Evolutionary conservation across 1,284 basidiomycete species (phyloP).

Genomic region (Ustilago curta): DNA sequence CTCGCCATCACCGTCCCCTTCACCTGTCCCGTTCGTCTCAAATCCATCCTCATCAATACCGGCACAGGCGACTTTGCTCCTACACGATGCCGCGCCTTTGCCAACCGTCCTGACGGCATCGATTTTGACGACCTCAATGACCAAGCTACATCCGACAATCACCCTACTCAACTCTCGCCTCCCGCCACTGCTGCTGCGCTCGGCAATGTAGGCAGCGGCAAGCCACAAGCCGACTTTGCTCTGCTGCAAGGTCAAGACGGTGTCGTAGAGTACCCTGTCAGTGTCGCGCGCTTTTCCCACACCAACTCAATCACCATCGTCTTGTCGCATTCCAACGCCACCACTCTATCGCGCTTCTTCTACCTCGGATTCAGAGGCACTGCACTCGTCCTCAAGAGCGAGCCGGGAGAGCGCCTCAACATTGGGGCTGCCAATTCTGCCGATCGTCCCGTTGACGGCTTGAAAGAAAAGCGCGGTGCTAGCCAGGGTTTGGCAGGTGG

Average conservation of each 20-base stretch:
- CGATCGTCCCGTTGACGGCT: constrained; percentile 54
- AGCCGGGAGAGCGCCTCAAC: constrained; percentile 50
- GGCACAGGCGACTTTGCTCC: constrained; percentile 65
- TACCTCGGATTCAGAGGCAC: constrained; percentile 66
- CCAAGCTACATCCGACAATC: constrained; percentile 23
- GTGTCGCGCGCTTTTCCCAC: constrained; percentile 60
- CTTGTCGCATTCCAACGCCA: constrained; percentile 58
- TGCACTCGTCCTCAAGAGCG: constrained; percentile 55
- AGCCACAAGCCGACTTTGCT: constrained; percentile 66
- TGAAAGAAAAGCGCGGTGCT: constrained; percentile 51
- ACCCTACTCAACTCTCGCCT: constrained; percentile 21
- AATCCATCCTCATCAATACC: constrained; percentile 62
- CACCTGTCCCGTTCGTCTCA: constrained; percentile 62
- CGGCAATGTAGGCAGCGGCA: constrained; percentile 55
- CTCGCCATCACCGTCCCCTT: constrained; percentile 67
- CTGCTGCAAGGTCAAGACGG: constrained; percentile 53
- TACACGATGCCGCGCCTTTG: constrained; percentile 59
- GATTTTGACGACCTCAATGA: constrained; percentile 66
- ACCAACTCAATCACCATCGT: constrained; percentile 65
- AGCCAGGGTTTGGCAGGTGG: constrained; percentile 49
- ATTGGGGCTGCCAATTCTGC: constrained; percentile 62
- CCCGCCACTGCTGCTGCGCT: constrained; percentile 37
- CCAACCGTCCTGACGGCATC: constrained; percentile 65
- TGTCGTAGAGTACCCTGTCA: constrained; percentile 65
- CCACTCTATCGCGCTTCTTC: constrained; percentile 59